Evolutionary conservation across 768 basidiomycete species (phyloP).

Genomic region (Suillus weaverae): DNA sequence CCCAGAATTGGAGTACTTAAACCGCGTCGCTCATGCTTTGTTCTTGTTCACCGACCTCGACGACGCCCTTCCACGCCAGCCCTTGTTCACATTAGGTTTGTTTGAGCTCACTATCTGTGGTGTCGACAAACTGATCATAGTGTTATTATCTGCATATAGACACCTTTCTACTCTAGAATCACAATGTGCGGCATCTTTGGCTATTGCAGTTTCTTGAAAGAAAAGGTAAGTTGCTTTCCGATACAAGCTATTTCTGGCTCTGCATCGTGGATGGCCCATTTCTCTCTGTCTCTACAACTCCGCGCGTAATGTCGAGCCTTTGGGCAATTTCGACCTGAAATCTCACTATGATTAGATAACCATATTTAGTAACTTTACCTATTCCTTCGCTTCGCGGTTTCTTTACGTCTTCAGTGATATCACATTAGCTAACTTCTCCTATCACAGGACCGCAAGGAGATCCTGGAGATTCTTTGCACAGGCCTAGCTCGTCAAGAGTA

Average conservation of each 20-base stretch:
- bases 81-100: constrained; percentile 12
- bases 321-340: neutral
- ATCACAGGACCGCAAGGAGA: constrained; percentile 77
- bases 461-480: constrained; percentile 87
- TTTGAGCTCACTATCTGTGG: neutral
- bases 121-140: constrained; percentile 5
- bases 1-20: constrained; percentile 35
- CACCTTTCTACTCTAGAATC: constrained; percentile 4
- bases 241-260: neutral
- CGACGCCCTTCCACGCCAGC: neutral
- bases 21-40: constrained; percentile 9
- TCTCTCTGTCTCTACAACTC: neutral
- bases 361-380: constrained; percentile 19
- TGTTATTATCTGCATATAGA: constrained; percentile 4
- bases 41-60: constrained; percentile 17
- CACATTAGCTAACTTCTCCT: constrained; percentile 10
- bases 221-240: constrained; percentile 67
- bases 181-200: constrained; percentile 94
- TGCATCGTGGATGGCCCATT: neutral
- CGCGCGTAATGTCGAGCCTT: neutral
- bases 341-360: constrained; percentile 8
- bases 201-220: constrained; percentile 92
- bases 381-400: neutral
- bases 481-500: constrained; percentile 96
- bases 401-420: constrained; percentile 1